Percentiles rank a stretch among this genome's conserved stretches.
phyloP scores from a whole-genome alignment of 495 filamentous ascomycete species.

The Neurospora terricola region DNA sequence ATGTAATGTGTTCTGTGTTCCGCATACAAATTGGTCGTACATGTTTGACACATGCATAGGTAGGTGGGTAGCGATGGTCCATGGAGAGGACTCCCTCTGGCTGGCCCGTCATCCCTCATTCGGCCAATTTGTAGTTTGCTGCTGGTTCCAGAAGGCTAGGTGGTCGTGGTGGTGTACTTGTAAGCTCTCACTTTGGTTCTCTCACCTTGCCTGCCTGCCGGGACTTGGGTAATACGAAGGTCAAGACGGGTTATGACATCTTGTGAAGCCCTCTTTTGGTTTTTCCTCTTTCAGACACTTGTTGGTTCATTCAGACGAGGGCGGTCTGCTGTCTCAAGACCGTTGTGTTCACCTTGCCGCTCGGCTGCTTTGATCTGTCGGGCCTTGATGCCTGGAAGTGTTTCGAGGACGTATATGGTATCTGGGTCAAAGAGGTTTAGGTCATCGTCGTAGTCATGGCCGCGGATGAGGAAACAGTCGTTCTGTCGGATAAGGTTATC shows the following conservation, averaged over 20 bases:
- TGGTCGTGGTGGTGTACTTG: neutral
- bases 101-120: neutral
- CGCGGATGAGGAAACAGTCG: conserved; percentile 1
- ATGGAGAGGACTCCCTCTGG: neutral
- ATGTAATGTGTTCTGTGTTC: neutral
- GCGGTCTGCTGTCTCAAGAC: neutral
- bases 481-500: neutral
- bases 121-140: neutral
- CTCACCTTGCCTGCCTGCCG: neutral
- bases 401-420: neutral
- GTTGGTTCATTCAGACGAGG: neutral
- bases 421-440: neutral
- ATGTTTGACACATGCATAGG: neutral
- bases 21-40: neutral
- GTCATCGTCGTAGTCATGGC: neutral
- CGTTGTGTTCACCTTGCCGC: neutral
- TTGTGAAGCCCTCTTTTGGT: neutral
- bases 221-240: neutral
- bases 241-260: neutral
- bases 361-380: neutral
- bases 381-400: neutral
- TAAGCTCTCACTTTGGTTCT: neutral
- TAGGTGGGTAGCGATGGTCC: neutral
- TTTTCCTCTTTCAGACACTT: neutral
- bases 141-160: neutral